Evolutionary conservation across 306 rosid genomes (phyloP).

Genomic region (Sindora glabra): DNA sequence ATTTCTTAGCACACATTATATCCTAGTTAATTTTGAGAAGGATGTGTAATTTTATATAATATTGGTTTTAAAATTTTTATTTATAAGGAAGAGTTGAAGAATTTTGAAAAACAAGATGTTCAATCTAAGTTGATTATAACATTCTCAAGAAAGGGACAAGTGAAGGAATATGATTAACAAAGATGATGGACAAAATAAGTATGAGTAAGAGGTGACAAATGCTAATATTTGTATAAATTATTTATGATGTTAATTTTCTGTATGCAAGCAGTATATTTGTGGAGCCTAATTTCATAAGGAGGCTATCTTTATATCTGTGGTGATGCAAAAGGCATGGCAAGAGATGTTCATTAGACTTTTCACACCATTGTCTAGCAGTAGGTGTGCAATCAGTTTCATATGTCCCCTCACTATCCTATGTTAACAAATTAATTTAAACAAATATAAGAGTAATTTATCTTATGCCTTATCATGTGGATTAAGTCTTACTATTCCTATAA

Average conservation of each 20-base stretch:
- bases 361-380: conserved; percentile 69
- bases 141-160: conserved; percentile 76
- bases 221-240: conserved; percentile 7
- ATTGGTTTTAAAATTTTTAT: conserved; percentile 63
- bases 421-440: no score
- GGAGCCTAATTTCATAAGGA: conserved; percentile 71
- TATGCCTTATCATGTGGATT: no score
- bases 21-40: neutral
- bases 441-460: no score
- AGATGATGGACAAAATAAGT: conserved; percentile 70
- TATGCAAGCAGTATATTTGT: conserved; percentile 53
- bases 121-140: conserved; percentile 70
- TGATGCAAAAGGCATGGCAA: conserved; percentile 96
- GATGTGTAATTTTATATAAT: conserved; percentile 15
- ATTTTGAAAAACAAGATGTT: conserved; percentile 58
- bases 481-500: no score
- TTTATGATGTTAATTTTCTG: conserved; percentile 12
- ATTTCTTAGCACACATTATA: neutral
- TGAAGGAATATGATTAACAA: conserved; percentile 87
- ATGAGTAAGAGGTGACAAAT: neutral
- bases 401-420: neutral
- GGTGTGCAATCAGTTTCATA: conserved; percentile 31
- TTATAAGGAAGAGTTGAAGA: conserved; percentile 79
- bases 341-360: conserved; percentile 79
- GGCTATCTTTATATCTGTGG: conserved; percentile 89